Conservation (phyloP, 208 protist genomes). For the Crithidia fasciculata region DNA sequence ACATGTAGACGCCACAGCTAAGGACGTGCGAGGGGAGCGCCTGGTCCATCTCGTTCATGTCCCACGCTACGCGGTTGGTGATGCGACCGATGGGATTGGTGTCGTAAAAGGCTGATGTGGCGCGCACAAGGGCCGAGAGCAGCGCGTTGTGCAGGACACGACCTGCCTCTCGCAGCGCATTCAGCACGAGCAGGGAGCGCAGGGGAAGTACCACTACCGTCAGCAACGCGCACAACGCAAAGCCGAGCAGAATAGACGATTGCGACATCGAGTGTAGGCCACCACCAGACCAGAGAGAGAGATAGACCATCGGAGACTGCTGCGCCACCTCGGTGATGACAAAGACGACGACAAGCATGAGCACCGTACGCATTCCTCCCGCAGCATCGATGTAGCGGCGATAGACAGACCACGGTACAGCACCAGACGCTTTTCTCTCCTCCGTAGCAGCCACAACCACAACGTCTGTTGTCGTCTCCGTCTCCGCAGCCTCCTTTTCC, state of each 20-base stretch:
- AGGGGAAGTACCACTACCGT: conserved; percentile 30
- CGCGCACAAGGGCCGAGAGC: conserved; percentile 46
- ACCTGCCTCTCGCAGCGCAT: conserved; percentile 27
- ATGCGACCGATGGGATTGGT: conserved; percentile 91
- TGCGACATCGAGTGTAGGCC: not conserved
- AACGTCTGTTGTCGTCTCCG: not conserved
- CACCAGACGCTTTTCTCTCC: conserved; percentile 51
- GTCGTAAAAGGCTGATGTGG: conserved; percentile 93
- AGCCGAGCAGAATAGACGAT: not conserved
- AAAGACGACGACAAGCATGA: conserved; percentile 42
- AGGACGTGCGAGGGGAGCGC: conserved; percentile 32
- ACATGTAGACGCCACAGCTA: conserved; percentile 42
- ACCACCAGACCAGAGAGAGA: conserved; percentile 66
- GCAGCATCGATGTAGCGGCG: conserved; percentile 50
- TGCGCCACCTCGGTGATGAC: conserved; percentile 46
- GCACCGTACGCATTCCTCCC: conserved; percentile 40
- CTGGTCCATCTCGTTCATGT: conserved; percentile 82
- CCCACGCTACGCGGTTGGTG: conserved; percentile 94
- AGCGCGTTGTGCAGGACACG: conserved; percentile 46
- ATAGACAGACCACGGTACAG: conserved; percentile 60
- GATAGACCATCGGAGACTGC: conserved; percentile 44
- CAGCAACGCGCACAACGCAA: conserved; percentile 6
- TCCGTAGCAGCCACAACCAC: not conserved
- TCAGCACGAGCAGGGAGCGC: conserved; percentile 35
- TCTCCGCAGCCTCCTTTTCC: not conserved